phyloP scores from a whole-genome alignment of 768 basidiomycete genomes.

The Collybia sp. region DNA sequence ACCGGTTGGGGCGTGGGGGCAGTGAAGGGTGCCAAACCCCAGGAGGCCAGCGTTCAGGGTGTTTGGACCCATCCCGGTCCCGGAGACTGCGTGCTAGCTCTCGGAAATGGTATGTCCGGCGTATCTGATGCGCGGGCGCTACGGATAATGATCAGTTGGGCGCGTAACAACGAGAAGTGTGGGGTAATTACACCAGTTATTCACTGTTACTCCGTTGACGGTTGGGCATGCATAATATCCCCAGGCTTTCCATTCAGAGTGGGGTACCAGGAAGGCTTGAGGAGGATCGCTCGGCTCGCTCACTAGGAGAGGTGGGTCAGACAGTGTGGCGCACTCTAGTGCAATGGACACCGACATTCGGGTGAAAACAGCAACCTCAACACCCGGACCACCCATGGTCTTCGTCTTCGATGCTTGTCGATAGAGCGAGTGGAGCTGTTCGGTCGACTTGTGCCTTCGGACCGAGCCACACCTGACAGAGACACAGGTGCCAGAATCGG shows the following conservation, averaged over 20 bases:
- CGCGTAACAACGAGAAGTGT: neutral
- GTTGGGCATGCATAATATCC: slow-evolving; percentile 49
- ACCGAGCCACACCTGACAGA: slow-evolving; percentile 11
- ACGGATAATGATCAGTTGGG: neutral
- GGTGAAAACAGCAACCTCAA: neutral
- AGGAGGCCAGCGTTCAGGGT: slow-evolving; percentile 45
- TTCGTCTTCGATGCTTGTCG: neutral
- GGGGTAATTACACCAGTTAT: slow-evolving; percentile 38
- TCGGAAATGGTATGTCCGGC: slow-evolving; percentile 18
- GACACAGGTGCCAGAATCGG: slow-evolving; percentile 16
- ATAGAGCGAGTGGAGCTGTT: neutral
- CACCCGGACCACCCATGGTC: neutral
- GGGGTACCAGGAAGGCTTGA: neutral
- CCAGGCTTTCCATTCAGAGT: slow-evolving; percentile 47
- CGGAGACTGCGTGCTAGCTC: slow-evolving; percentile 16
- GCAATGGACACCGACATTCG: neutral
- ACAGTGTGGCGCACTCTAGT: neutral
- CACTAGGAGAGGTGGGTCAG: neutral
- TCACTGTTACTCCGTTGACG: slow-evolving; percentile 30
- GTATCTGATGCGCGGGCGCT: slow-evolving; percentile 17
- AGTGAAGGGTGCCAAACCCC: slow-evolving; percentile 43
- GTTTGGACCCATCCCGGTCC: slow-evolving; percentile 22
- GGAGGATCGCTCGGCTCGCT: neutral
- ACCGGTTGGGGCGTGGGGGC: slow-evolving; percentile 42
- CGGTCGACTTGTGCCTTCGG: neutral